These are phyloP conservation scores for Volvox carteri DNA, from an alignment of 163 green algal species.

Conservation along the genomic window DNA sequence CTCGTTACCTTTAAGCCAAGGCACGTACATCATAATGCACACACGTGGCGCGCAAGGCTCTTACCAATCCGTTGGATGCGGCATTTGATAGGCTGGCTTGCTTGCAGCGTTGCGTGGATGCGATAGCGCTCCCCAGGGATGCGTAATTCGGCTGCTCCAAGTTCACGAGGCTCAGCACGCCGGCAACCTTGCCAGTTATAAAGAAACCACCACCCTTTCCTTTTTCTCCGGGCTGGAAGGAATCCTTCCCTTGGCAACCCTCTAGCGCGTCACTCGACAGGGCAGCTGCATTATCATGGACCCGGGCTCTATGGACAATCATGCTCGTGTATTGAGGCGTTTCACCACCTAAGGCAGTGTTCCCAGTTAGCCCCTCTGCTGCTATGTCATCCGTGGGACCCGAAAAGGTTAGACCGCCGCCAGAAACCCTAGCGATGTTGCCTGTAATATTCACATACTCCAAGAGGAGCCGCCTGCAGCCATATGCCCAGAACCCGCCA, in stretches of 20 bases:
- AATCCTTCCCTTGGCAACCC: too few relatives aligned
- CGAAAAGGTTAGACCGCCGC: background rate
- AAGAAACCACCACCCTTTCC: background rate
- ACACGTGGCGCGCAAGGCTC: too few relatives aligned
- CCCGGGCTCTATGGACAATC: background rate
- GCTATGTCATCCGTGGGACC: background rate
- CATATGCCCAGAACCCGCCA: background rate
- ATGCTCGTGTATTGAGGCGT: background rate
- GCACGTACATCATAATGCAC: too few relatives aligned
- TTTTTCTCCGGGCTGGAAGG: too few relatives aligned
- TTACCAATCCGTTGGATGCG: too few relatives aligned
- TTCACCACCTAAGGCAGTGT: background rate
- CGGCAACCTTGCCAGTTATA: background rate
- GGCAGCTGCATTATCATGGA: background rate
- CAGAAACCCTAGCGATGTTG: background rate
- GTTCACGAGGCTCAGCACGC: background rate
- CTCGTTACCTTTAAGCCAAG: too few relatives aligned
- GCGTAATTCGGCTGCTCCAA: background rate
- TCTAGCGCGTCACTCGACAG: too few relatives aligned
- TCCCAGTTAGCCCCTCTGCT: background rate
- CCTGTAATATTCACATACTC: background rate
- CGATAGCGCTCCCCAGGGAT: background rate
- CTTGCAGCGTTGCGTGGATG: background rate
- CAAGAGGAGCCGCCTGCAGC: conserved; percentile 4
- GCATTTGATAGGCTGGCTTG: background rate